Evolutionary conservation across 208 protist genomes (phyloP).

Genomic region (Tritrichomonas musculus): DNA sequence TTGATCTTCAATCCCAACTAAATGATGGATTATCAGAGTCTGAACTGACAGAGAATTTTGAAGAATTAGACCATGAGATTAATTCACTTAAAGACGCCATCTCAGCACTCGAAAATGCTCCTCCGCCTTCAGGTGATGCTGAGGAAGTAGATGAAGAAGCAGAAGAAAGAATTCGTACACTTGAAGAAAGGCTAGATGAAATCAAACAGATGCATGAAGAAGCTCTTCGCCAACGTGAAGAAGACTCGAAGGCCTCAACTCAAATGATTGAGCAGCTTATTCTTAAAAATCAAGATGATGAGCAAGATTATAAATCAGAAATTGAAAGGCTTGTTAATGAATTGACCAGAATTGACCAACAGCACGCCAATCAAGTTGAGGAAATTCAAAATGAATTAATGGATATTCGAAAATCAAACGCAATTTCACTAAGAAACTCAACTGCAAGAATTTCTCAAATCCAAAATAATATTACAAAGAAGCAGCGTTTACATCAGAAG

Average conservation of each 20-base stretch:
- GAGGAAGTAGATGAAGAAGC: not conserved
- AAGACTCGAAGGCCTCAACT: not conserved
- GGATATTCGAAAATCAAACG: not conserved
- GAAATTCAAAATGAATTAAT: not conserved
- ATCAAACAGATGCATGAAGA: not conserved
- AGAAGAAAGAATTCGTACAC: not conserved
- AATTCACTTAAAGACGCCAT: not conserved
- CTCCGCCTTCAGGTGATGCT: not conserved
- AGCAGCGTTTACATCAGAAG: not conserved
- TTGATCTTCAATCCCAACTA: not conserved
- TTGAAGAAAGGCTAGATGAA: not conserved
- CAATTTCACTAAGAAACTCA: not conserved
- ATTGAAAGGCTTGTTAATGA: not conserved
- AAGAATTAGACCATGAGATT: not conserved
- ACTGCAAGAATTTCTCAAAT: not conserved
- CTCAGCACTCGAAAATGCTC: not conserved
- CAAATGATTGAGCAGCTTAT: not conserved
- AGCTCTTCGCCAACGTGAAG: not conserved
- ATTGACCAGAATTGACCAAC: not conserved
- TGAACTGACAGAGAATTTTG: not conserved
- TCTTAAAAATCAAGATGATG: not conserved
- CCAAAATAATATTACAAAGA: not conserved
- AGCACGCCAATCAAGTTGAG: not conserved
- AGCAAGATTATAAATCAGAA: not conserved
- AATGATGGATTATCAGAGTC: not conserved